Evolutionary conservation across 768 basidiomycete species (phyloP), one percentile per base, ranked within the genome.

Genomic region (Lactifluus echinatus): DNA sequence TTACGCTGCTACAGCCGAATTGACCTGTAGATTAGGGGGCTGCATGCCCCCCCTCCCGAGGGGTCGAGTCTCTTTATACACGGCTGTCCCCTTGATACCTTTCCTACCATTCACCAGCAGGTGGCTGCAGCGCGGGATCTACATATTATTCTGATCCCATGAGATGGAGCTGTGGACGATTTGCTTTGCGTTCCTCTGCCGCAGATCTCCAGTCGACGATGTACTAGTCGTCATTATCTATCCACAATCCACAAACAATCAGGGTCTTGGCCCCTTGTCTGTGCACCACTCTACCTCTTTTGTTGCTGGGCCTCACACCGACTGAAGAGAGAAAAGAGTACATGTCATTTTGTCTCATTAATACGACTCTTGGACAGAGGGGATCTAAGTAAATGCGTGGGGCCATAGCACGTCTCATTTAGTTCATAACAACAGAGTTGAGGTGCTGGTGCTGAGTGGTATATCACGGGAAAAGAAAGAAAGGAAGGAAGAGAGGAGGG

Each of bases 321-420:
- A 19, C 39, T 2, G 15, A 8, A 40, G 2, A 40, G 6, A 34
- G 6, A 21, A 14, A 24, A 39, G 36, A 39, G 45, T 47, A 55
- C 53, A 54, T 26, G 19, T 39, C 39, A 24, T 26, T 24, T 55
- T 39, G 26, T 49, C 31, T 56, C 55, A 56, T 56, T 56, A 49
- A 39, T 49, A 56, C 55, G 40, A 56, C 39, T 49, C 39, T 37
- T 48, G 49, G 47, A 55, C 54, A 55, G 54, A 42, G n/a, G n/a
- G 46, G 37, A 49, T 55, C 46, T 43, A 56, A 49, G 48, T 56
- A 50, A 23, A 29, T 49, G 48, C 55, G 55, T 56, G 47, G 15
- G 34, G 39, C 39, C 47, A 49, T 49, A 49, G 31, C 40, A 34
- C 47, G 24, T 24, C 54, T 42, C 54, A 39, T 55, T 11, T 37